Base-by-base conservation (phyloP, 352 stramenopile genomes). In the Phytophthora cactorum region DNA sequence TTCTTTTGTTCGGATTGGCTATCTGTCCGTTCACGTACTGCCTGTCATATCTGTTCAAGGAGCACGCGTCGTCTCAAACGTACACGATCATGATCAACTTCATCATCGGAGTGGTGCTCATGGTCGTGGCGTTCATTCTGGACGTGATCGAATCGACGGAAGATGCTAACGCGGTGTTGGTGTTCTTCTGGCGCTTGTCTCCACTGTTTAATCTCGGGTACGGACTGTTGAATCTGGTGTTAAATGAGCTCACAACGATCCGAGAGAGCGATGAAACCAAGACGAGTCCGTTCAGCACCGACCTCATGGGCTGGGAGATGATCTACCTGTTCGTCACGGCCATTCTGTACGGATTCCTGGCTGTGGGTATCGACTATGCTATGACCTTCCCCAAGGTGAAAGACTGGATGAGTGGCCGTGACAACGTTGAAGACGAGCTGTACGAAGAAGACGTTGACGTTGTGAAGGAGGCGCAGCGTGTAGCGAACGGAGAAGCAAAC, bases 1-100 rank as follows among this genome's bases (percentile, higher is more conserved):
- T 92, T 32, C 8, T 90, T 9, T 34, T 88, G 11, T 90, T 89
- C 58, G 84, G 82, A 12, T 27, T 90, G 28, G 80, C 84, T 1
- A 81, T 91, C 28, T 82, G 75, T 17, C 77, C 80, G n/a, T 91
- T 88, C 63, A 89, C 75, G 8, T 92, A 91, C 66, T 84, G 71
- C 66, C 47, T 90, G 45, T 89, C 84, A 28, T 91, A 85, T 59
- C 31, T 90, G 38, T 91, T 88, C 62, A 78, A 84, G 55, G 81
- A 90, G 34, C 75, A 84, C 52, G 78, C 82, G n/a, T 78, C 77
- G 12, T 82, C 84, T 27, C 84, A 92, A 70, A 91, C 77, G 17
- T 88, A 86, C 60, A 89, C 80, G 34, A 84, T 91, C 46, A 86
- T 86, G 70, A 79, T 86, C 63, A 90, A 90, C 70, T 89, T 92